Evolutionary conservation across 139 green algal species (phyloP).

Genomic region (Chlorella sp.): DNA sequence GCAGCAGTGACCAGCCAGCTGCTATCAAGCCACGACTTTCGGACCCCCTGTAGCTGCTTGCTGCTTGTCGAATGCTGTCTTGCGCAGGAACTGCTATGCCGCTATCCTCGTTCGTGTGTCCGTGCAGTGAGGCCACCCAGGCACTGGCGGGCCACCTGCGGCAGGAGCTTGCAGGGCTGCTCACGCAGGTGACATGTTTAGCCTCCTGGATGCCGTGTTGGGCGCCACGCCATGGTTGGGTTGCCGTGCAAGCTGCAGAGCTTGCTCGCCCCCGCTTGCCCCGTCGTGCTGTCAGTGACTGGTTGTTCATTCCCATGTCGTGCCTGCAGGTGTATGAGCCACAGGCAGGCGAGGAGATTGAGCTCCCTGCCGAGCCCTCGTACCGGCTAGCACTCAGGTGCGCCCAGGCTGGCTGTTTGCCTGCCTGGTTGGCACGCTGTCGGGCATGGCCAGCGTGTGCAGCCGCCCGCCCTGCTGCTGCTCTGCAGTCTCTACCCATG

Average conservation of each 20-base stretch:
- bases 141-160: slow-evolving; percentile 45
- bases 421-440: not conserved
- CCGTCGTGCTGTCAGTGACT: too few relatives aligned
- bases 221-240: too few relatives aligned
- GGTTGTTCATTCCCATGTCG: too few relatives aligned
- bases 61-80: too few relatives aligned
- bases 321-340: slow-evolving; percentile 32
- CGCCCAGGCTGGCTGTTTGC: not conserved
- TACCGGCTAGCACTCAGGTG: slow-evolving; percentile 22
- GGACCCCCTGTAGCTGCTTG: too few relatives aligned
- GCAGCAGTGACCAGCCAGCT: too few relatives aligned
- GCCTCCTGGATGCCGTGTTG: too few relatives aligned
- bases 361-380: slow-evolving; percentile 35
- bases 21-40: too few relatives aligned
- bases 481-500: not conserved
- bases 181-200: slow-evolving; percentile 26
- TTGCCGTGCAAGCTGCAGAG: too few relatives aligned
- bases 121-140: slow-evolving; percentile 22
- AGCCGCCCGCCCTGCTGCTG: not conserved
- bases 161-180: slow-evolving; percentile 50
- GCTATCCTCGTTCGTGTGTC: too few relatives aligned
- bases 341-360: slow-evolving; percentile 35
- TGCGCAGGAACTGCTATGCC: too few relatives aligned
- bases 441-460: not conserved
- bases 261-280: too few relatives aligned